Percentiles rank a stretch among this genome's conserved stretches.
These are phyloP conservation scores for Phytophthora ohioensis DNA, from an alignment of 352 stramenopile species.

Conservation along the genomic window DNA sequence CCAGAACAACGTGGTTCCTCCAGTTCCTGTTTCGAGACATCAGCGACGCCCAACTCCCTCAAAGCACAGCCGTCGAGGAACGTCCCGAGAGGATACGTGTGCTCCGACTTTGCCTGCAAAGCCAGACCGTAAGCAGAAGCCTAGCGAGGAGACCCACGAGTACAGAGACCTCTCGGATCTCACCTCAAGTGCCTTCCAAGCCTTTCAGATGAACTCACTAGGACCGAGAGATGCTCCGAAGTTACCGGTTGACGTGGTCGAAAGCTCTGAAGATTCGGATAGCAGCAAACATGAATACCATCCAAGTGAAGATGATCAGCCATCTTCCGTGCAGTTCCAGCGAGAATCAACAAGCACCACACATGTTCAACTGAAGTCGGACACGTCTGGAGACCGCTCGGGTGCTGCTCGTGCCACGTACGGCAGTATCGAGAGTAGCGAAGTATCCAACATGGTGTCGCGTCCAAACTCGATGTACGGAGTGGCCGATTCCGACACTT, in stretches of 20 bases:
- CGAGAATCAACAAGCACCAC: slow-evolving; percentile 41
- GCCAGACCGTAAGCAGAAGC: slow-evolving; percentile 16
- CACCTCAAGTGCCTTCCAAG: slow-evolving; percentile 69
- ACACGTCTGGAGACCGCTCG: slow-evolving; percentile 23
- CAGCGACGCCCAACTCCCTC: slow-evolving; percentile 13
- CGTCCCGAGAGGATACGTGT: slow-evolving; percentile 3
- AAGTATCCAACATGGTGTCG: slow-evolving; percentile 32
- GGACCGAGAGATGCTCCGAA: slow-evolving; percentile 32
- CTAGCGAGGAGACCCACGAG: slow-evolving; percentile 35
- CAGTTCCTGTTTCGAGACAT: slow-evolving; percentile 1
- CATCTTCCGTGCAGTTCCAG: slow-evolving; percentile 23
- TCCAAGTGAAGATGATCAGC: slow-evolving; percentile 27
- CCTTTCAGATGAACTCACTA: slow-evolving; percentile 58
- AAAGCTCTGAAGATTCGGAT: slow-evolving; percentile 33
- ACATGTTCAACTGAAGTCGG: slow-evolving; percentile 28
- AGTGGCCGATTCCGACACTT: slow-evolving; percentile 70
- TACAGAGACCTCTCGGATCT: slow-evolving; percentile 73
- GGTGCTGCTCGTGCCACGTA: slow-evolving; percentile 32
- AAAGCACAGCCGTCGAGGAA: slow-evolving; percentile 1
- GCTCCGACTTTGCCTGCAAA: slow-evolving; percentile 1
- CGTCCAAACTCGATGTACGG: slow-evolving; percentile 61
- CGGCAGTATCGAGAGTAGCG: slow-evolving; percentile 45
- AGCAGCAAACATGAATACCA: slow-evolving; percentile 33
- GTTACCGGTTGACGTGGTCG: slow-evolving; percentile 17
- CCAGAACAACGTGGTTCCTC: slow-evolving; percentile 8